A percentile compares a stretch with the other conserved stretches of the same genome.
These are phyloP conservation scores for Shiraia sp. DNA, from an alignment of 2,329 filamentous ascomycete genomes.

Conservation along the genomic window DNA sequence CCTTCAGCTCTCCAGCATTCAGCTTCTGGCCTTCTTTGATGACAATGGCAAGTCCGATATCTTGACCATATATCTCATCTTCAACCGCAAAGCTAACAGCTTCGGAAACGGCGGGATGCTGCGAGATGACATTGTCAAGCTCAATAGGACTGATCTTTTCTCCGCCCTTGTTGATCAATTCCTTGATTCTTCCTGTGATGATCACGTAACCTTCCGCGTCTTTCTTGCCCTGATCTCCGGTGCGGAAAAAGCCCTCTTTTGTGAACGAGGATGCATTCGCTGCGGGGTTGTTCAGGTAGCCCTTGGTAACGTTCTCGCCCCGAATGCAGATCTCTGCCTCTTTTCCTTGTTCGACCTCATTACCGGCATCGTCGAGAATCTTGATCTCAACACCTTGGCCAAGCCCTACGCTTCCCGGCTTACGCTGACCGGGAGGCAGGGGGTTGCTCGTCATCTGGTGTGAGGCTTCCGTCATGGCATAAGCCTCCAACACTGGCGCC, in stretches of 20 bases:
- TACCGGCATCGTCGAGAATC: constrained; percentile 72
- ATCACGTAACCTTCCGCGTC: constrained; percentile 80
- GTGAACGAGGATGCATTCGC: constrained; percentile 78
- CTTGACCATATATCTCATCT: constrained; percentile 82
- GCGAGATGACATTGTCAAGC: constrained; percentile 79
- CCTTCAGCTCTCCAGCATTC: constrained; percentile 65
- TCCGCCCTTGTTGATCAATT: constrained; percentile 87
- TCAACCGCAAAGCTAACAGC: constrained; percentile 83
- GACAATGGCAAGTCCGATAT: constrained; percentile 77
- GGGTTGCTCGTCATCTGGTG: constrained; percentile 79
- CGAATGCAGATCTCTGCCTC: constrained; percentile 84
- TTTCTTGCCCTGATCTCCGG: constrained; percentile 81
- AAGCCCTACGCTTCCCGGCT: constrained; percentile 80
- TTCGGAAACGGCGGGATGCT: constrained; percentile 73
- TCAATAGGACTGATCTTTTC: constrained; percentile 91
- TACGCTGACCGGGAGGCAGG: constrained; percentile 67
- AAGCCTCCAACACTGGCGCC: constrained; percentile 84
- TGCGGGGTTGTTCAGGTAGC: constrained; percentile 80
- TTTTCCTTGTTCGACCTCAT: constrained; percentile 67
- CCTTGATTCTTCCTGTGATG: constrained; percentile 91
- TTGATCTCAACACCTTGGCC: constrained; percentile 82
- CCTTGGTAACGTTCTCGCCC: constrained; percentile 81
- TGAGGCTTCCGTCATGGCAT: constrained; percentile 90
- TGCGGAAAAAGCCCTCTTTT: constrained; percentile 79
- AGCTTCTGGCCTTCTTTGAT: constrained; percentile 64